Conservation (phyloP, 371 early-diverging fungal species). For the Agmasoma carcini region DNA sequence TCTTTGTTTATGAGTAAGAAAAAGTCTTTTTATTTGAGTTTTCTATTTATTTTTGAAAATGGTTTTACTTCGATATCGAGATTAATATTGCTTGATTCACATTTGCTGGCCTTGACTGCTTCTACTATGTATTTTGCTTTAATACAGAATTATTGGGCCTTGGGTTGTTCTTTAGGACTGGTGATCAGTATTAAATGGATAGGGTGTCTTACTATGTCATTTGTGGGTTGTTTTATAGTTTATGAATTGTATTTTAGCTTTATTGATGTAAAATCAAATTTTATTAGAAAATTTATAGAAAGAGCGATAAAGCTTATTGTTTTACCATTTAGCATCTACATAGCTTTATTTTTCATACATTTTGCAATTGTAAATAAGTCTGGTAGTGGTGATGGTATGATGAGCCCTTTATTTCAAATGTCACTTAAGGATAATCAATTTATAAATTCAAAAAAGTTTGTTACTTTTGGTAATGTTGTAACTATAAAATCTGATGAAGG, state of each 20-base stretch:
- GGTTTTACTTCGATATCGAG: conserved; percentile 63
- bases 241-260: conserved; percentile 74
- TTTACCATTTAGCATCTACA: conserved; percentile 70
- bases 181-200: conserved; percentile 93
- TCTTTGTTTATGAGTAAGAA: conserved; percentile 58
- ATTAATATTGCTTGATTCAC: conserved; percentile 86
- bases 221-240: conserved; percentile 79
- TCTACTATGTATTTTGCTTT: conserved; percentile 60
- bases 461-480: conserved; percentile 77
- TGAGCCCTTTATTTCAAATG: conserved; percentile 92
- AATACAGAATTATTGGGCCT: conserved; percentile 65
- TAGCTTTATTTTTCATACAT: conserved; percentile 71
- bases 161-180: conserved; percentile 70
- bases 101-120: conserved; percentile 78
- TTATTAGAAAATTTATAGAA: conserved; percentile 58
- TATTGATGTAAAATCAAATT: conserved; percentile 59
- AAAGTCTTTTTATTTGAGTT: conserved; percentile 60
- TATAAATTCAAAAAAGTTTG: conserved; percentile 64
- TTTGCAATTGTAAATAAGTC: conserved; percentile 69
- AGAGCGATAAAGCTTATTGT: conserved; percentile 58
- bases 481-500: conserved; percentile 77
- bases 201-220: conserved; percentile 76
- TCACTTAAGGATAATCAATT: conserved; percentile 68
- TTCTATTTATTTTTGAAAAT: conserved; percentile 63
- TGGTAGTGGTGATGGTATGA: conserved; percentile 84